phyloP scores from a whole-genome alignment of 352 stramenopile genomes.

The Phytophthora foliorum region DNA sequence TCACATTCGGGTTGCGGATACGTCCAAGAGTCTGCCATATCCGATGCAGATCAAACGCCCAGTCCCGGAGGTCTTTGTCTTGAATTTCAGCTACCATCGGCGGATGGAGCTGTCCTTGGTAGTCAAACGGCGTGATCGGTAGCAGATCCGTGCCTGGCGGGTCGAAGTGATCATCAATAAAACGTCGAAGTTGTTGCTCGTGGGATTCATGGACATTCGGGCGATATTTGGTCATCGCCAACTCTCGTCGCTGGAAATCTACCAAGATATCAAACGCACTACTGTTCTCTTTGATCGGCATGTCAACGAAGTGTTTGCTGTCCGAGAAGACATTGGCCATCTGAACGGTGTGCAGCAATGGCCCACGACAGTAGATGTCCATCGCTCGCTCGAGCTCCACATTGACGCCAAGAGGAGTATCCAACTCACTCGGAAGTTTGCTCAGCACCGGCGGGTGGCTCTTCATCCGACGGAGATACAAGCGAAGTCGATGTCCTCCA shows the following conservation, averaged over 20 bases:
- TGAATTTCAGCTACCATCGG: conserved; percentile 67
- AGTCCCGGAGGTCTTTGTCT: conserved; percentile 61
- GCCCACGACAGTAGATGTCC: conserved; percentile 82
- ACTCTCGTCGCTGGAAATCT: conserved; percentile 66
- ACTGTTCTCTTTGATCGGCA: conserved; percentile 90
- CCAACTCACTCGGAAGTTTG: conserved; percentile 22
- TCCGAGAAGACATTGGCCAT: conserved; percentile 86
- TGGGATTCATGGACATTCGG: conserved; percentile 36
- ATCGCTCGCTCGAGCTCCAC: conserved; percentile 65
- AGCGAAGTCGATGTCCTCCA: conserved; percentile 36
- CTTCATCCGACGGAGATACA: conserved; percentile 40
- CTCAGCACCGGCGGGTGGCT: conserved; percentile 20
- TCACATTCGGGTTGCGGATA: conserved; percentile 57
- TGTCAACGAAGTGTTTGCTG: conserved; percentile 95
- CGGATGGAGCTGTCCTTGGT: conserved; percentile 57
- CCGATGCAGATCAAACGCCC: conserved; percentile 74
- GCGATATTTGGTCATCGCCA: conserved; percentile 68
- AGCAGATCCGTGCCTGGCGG: conserved; percentile 78
- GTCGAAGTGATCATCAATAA: conserved; percentile 89
- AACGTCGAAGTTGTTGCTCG: conserved; percentile 57
- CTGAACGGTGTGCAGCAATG: conserved; percentile 76
- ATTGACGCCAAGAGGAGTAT: conserved; percentile 41
- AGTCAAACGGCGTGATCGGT: conserved; percentile 78
- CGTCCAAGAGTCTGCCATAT: conserved; percentile 83
- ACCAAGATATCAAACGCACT: conserved; percentile 75